These are phyloP conservation scores for Linum tenue DNA, from an alignment of 345 rosid species.

Conservation along the genomic window DNA sequence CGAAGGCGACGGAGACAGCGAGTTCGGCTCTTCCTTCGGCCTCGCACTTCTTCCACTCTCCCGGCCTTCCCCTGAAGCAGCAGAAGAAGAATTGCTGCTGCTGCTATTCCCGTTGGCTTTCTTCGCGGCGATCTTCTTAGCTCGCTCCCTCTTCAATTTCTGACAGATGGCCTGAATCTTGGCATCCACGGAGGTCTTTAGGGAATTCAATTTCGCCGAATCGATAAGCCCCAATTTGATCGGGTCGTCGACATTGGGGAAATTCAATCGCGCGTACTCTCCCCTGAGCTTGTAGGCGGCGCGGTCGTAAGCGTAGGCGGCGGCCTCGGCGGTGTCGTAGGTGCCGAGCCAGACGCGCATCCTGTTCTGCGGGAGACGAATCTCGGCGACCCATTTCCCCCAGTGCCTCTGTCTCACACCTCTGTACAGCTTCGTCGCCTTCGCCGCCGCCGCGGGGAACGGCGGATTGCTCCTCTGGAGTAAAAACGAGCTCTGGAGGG, in stretches of 20 bases:
- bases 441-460: neutral
- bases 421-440: slow-evolving; percentile 70
- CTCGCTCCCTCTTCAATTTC: slow-evolving; percentile 56
- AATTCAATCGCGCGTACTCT: slow-evolving; percentile 82
- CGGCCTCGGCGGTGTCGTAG: slow-evolving; percentile 82
- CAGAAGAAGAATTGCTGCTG: neutral
- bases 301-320: slow-evolving; percentile 92
- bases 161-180: slow-evolving; percentile 88
- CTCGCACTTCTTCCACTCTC: slow-evolving; percentile 11
- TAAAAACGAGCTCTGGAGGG: slow-evolving; percentile 25
- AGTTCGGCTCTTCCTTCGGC: slow-evolving; percentile 22
- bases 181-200: slow-evolving; percentile 65
- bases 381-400: slow-evolving; percentile 99
- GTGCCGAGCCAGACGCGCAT: slow-evolving; percentile 95
- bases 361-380: slow-evolving; percentile 90
- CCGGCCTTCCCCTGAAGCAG: neutral
- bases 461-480: slow-evolving; percentile 18
- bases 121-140: slow-evolving; percentile 39
- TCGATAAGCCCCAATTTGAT: slow-evolving; percentile 54
- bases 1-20: slow-evolving; percentile 24
- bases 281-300: slow-evolving; percentile 97
- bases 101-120: slow-evolving; percentile 12
- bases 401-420: slow-evolving; percentile 99
- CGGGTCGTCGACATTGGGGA: slow-evolving; percentile 68
- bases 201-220: slow-evolving; percentile 38